Evolutionary conservation across 2,329 filamentous ascomycete genomes (phyloP), one percentile per base, ranked within the genome.

Genomic region (Fulvia fulva): DNA sequence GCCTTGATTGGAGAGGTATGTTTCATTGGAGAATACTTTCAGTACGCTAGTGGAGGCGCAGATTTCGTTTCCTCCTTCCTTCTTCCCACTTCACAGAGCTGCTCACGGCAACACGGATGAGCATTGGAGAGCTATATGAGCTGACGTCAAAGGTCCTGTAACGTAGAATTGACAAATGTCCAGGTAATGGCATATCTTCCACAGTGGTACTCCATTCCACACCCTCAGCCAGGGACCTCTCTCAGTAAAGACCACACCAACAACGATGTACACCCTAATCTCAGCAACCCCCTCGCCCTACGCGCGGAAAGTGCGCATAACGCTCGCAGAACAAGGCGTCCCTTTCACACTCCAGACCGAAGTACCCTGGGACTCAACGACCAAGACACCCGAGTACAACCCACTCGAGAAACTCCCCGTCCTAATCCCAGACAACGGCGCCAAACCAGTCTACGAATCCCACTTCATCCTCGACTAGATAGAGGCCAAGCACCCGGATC

Each of bases 231-330:
- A 47, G 14, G 25, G 11, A 26, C 19, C n/a, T n/a, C n/a, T n/a
- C n/a, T n/a, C n/a, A n/a, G 25, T 2, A 23, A 47, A 11, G 22
- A 47, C 12, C 21, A 32, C 47, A 14, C 11, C 26, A 19, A 57
- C 12, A 34, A 63, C 59, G 57, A 63, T 64, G 53, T 71, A 67
- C 45, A 70, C 65, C 2, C 62, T 72, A 16, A 71, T 72, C 60
- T 65, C 61, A 52, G 73, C 73, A 8, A 74, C 73, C 1, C 72
- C 74, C 16, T 75, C 72, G 2, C 74, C 74, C 8, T 76, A 75
- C 60, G 74, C 75, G 8, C 72, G 74, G 45, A 76, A 77, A 68
- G 72, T 76, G 43, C 71, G 75, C 62, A 76, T 77, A 32, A 69
- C 70, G 4, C 69, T 77, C 6, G 57, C 62, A 41, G 71, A 77